Conservation (phyloP, 1,284 basidiomycete genomes). For the Schizophyllum commune region DNA sequence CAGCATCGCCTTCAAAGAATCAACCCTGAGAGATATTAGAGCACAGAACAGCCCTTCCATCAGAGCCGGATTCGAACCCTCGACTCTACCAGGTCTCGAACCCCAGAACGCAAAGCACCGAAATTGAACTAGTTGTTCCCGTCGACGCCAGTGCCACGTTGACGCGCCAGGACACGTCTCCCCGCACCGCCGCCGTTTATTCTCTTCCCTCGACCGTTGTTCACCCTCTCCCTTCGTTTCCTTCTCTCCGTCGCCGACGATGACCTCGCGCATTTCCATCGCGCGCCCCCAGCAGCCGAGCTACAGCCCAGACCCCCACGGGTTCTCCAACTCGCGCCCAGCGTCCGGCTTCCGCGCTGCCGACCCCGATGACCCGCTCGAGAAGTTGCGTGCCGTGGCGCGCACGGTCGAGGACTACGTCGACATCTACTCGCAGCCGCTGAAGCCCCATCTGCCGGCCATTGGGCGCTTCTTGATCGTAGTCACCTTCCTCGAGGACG, state of each 20-base stretch:
- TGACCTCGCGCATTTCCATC: conserved; percentile 80
- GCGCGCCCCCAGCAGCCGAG: conserved; percentile 59
- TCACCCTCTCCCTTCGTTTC: not conserved
- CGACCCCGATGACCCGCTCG: conserved; percentile 76
- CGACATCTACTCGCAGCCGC: conserved; percentile 89
- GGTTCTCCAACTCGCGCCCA: conserved; percentile 58
- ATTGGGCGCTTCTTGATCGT: conserved; percentile 97
- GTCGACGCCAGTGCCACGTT: not conserved
- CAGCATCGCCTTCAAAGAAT: no score
- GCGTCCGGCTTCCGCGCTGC: conserved; percentile 68
- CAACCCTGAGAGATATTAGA: no score
- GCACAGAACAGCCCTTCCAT: no score
- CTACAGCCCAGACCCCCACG: conserved; percentile 63
- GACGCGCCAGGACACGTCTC: not conserved
- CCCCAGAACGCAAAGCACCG: no score
- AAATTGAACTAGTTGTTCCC: no score
- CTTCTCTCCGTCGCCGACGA: conserved; percentile 28
- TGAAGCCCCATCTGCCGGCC: conserved; percentile 91
- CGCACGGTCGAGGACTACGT: conserved; percentile 87
- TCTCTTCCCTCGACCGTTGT: not conserved
- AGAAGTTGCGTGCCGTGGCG: conserved; percentile 74
- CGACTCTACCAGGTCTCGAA: no score
- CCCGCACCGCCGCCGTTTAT: not conserved
- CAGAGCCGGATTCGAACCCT: no score
- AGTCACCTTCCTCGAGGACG: conserved; percentile 97